Conservation (phyloP, 495 filamentous ascomycete species). For the Aspergillus bridgeri region DNA sequence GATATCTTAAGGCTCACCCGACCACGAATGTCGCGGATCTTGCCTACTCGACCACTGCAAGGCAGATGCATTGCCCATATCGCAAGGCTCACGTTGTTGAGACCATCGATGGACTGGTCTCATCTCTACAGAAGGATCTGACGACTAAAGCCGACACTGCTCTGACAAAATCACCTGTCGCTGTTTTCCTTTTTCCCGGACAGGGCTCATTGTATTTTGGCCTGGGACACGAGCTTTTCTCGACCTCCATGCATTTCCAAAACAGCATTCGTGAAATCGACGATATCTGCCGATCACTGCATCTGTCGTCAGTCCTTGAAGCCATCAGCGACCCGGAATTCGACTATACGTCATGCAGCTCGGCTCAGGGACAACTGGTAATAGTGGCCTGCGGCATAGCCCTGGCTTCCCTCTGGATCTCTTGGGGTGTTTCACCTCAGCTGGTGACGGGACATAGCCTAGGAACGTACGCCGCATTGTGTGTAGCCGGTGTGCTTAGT, state of each 20-base stretch:
- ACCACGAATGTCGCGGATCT: constrained; percentile 28
- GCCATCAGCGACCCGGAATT: too few species aligned
- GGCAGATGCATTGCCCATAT: constrained; percentile 29
- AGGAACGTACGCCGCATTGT: constrained; percentile 38
- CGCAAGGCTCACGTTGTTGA: constrained; percentile 36
- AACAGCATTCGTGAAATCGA: too few species aligned
- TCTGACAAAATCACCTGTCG: too few species aligned
- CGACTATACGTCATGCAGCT: too few species aligned
- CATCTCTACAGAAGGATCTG: neutral
- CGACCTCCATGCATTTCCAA: too few species aligned
- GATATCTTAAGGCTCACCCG: constrained; percentile 26
- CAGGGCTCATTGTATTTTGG: too few species aligned
- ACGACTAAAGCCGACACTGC: too few species aligned
- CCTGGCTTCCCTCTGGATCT: constrained; percentile 16
- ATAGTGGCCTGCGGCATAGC: constrained; percentile 21
- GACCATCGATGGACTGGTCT: neutral
- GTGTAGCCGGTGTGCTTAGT: constrained; percentile 19
- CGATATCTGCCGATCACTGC: too few species aligned
- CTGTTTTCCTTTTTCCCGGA: too few species aligned
- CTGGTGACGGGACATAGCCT: constrained; percentile 35
- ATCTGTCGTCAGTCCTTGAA: too few species aligned
- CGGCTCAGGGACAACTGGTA: constrained; percentile 17
- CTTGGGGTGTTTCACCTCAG: constrained; percentile 17
- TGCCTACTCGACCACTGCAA: constrained; percentile 39
- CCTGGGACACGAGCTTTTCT: too few species aligned